Conservation (phyloP, 2,329 filamentous ascomycete species). For the Colletotrichum neosansevieriae region DNA sequence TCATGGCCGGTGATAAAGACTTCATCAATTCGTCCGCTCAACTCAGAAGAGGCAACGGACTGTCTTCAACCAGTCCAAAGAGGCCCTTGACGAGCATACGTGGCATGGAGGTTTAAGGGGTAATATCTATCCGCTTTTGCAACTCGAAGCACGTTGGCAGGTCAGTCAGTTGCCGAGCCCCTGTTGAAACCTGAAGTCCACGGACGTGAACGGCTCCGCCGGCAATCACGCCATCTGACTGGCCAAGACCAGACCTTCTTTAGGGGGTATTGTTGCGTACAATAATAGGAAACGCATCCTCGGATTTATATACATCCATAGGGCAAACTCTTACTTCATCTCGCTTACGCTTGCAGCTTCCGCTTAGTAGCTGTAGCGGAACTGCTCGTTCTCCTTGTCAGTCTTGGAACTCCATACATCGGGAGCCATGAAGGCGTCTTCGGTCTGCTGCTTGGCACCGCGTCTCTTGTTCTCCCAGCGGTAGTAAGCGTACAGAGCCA, state of each 20-base stretch:
- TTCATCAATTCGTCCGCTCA: neutral
- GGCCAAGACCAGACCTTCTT: slow-evolving; percentile 3
- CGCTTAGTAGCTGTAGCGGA: slow-evolving; percentile 62
- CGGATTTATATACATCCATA: neutral
- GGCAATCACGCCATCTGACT: neutral
- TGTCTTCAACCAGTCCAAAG: neutral
- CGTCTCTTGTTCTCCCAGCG: slow-evolving; percentile 60
- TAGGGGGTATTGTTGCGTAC: neutral
- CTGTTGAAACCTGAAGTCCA: slow-evolving; percentile 9
- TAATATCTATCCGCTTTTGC: neutral
- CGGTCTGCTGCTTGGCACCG: slow-evolving; percentile 46
- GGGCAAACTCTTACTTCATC: neutral
- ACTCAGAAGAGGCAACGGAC: neutral
- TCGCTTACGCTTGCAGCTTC: neutral
- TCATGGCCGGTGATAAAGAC: neutral
- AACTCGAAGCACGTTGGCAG: neutral
- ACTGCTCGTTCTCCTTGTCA: slow-evolving; percentile 68
- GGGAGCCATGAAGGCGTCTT: slow-evolving; percentile 56
- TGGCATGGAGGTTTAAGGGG: neutral
- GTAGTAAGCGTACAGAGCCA: slow-evolving; percentile 63
- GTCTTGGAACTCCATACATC: slow-evolving; percentile 64
- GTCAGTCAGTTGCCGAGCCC: neutral
- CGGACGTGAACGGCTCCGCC: slow-evolving; percentile 2
- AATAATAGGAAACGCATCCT: neutral
- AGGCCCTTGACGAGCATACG: neutral